Evolutionary conservation across 768 basidiomycete genomes (phyloP).

Genomic region (Pisolithus marmoratus): DNA sequence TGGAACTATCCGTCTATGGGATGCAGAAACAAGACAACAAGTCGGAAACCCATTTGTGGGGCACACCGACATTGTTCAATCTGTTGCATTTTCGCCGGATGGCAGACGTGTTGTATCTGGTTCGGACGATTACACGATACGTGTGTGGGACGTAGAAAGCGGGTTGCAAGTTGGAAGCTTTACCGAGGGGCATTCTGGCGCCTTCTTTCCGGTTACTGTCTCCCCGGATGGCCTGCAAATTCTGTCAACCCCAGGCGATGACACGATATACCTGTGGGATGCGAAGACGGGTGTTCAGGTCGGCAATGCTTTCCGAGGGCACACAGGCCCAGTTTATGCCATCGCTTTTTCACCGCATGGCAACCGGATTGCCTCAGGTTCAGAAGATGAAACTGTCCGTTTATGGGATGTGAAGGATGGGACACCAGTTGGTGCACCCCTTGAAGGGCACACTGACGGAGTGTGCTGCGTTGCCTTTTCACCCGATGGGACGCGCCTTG

Average conservation of each 20-base stretch:
- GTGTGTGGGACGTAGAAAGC: slow-evolving; percentile 8
- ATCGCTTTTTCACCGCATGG: slow-evolving; percentile 15
- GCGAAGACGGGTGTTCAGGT: slow-evolving; percentile 1
- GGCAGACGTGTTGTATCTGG: slow-evolving; percentile 5
- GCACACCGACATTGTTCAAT: slow-evolving; percentile 5
- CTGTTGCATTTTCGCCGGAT: slow-evolving; percentile 13
- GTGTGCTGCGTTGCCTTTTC: slow-evolving; percentile 16
- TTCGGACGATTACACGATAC: slow-evolving; percentile 10
- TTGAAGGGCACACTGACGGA: slow-evolving; percentile 10
- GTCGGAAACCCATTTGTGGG: slow-evolving; percentile 4
- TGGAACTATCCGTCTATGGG: slow-evolving; percentile 7
- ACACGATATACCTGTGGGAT: slow-evolving; percentile 6
- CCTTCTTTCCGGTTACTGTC: slow-evolving; percentile 7
- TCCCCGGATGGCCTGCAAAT: slow-evolving; percentile 14
- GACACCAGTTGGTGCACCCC: background rate
- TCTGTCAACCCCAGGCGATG: slow-evolving; percentile 6
- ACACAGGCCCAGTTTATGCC: background rate
- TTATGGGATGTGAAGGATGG: slow-evolving; percentile 5
- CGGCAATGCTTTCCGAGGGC: background rate
- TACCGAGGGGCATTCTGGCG: slow-evolving; percentile 6
- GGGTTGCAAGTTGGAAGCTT: background rate
- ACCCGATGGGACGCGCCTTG: slow-evolving; percentile 13
- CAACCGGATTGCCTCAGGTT: slow-evolving; percentile 6
- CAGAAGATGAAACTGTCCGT: background rate
- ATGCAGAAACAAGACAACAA: slow-evolving; percentile 3